These are phyloP conservation scores for Polygonum maritimum DNA, from an alignment of 148 eudicot genomes.

Conservation along the genomic window DNA sequence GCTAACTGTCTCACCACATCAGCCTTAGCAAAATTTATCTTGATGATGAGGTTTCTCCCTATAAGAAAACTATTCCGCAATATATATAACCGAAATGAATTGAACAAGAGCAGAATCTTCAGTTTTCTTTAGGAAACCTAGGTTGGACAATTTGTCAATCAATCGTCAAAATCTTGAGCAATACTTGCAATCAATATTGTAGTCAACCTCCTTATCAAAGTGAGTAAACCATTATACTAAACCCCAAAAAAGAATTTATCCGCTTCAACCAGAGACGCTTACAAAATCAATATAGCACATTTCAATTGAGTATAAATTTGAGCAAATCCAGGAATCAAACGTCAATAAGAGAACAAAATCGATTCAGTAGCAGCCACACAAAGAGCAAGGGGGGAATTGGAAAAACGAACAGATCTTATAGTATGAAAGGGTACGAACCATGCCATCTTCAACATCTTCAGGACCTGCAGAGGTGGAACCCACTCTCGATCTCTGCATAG, in stretches of 20 bases:
- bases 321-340: neutral
- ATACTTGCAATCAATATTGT: neutral
- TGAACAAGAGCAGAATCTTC: neutral
- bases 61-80: neutral
- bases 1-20: neutral
- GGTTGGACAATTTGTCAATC: neutral
- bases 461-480: conserved; percentile 54
- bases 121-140: neutral
- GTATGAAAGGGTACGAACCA: conserved; percentile 77
- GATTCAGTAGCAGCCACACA: neutral
- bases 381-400: neutral
- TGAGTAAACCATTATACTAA: no score
- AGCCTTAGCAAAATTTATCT: neutral
- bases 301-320: conserved; percentile 1
- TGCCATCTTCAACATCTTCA: conserved; percentile 73
- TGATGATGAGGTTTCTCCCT: no score
- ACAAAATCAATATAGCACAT: neutral
- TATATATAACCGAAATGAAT: neutral
- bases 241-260: neutral
- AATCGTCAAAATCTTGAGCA: neutral
- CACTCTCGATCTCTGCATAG: conserved; percentile 72
- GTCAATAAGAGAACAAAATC: neutral
- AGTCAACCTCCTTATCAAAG: neutral
- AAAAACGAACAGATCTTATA: neutral
- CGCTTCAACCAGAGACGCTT: neutral